phyloP scores from a whole-genome alignment of 140 eudicot species.

The Senecio squalidus region DNA sequence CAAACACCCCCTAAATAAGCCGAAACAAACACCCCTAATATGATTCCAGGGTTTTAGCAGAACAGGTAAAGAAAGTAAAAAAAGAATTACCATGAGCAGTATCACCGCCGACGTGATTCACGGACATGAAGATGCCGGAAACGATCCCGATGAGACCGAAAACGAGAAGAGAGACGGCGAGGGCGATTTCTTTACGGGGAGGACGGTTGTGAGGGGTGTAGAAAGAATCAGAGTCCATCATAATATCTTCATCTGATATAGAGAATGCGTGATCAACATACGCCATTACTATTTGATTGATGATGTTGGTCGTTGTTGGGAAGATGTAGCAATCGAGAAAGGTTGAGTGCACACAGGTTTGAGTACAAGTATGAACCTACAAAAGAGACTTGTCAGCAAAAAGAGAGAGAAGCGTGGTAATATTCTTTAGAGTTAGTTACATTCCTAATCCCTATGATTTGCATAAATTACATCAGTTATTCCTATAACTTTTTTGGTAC shows the following conservation, averaged over 20 bases:
- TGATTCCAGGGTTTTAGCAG: no score
- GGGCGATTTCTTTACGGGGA: slow-evolving; percentile 86
- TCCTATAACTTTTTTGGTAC: no score
- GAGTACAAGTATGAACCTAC: neutral
- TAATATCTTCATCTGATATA: slow-evolving; percentile 74
- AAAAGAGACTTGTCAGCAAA: neutral
- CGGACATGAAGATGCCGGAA: slow-evolving; percentile 67
- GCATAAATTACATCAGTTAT: no score
- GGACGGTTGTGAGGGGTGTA: slow-evolving; percentile 61
- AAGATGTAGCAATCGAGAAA: neutral
- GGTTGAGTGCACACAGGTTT: neutral
- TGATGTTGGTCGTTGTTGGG: neutral
- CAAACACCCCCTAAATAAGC: no score
- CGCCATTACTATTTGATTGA: slow-evolving; percentile 41
- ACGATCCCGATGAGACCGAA: slow-evolving; percentile 65
- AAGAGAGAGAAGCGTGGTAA: no score
- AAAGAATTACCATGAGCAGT: slow-evolving; percentile 60
- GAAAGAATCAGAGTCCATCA: slow-evolving; percentile 48
- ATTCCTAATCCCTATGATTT: no score
- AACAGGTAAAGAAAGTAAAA: neutral
- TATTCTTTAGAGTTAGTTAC: no score
- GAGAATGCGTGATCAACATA: slow-evolving; percentile 96
- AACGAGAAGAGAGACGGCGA: slow-evolving; percentile 88
- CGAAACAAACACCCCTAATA: no score
- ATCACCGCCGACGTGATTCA: slow-evolving; percentile 83